Evolutionary conservation across 2,329 filamentous ascomycete genomes (phyloP).

Genomic region (Pleoardoris graminearum): DNA sequence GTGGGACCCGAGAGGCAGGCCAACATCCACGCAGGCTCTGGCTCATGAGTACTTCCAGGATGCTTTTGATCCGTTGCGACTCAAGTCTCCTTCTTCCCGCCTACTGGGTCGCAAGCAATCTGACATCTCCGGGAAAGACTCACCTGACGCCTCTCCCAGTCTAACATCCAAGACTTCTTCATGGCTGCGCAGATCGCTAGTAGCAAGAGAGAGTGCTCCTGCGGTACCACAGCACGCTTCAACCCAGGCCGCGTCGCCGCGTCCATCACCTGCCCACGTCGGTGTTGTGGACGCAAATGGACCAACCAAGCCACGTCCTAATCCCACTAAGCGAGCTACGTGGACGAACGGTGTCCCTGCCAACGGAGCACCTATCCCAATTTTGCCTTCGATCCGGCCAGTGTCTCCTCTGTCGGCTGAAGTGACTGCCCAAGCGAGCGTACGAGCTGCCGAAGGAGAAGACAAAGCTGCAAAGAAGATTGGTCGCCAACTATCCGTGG

Average conservation of each 20-base stretch:
- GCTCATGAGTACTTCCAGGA: constrained; percentile 94
- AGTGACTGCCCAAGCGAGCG: constrained; percentile 85
- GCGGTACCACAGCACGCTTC: constrained; percentile 54
- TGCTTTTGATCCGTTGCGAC: constrained; percentile 85
- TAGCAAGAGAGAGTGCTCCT: constrained; percentile 72
- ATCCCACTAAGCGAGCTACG: constrained; percentile 79
- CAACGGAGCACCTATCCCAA: constrained; percentile 88
- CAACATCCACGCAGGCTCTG: constrained; percentile 91
- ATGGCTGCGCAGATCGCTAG: constrained; percentile 95
- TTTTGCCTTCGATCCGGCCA: constrained; percentile 89
- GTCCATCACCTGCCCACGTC: constrained; percentile 49
- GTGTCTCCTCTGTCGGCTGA: constrained; percentile 96
- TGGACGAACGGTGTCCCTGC: constrained; percentile 81
- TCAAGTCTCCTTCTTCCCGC: constrained; percentile 85
- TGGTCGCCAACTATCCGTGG: constrained; percentile 88
- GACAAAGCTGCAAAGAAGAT: constrained; percentile 85
- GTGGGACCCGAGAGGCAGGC: constrained; percentile 94
- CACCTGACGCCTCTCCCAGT: constrained; percentile 59
- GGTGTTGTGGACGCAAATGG: constrained; percentile 50
- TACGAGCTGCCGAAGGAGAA: constrained; percentile 59
- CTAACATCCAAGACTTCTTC: constrained; percentile 79
- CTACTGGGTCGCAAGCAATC: constrained; percentile 90
- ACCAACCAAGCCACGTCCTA: constrained; percentile 58
- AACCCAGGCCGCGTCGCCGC: constrained; percentile 47
- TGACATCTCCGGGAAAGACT: constrained; percentile 68